Conservation (phyloP, 2,329 filamentous ascomycete genomes). For the Ascocoryne sarcoides region DNA sequence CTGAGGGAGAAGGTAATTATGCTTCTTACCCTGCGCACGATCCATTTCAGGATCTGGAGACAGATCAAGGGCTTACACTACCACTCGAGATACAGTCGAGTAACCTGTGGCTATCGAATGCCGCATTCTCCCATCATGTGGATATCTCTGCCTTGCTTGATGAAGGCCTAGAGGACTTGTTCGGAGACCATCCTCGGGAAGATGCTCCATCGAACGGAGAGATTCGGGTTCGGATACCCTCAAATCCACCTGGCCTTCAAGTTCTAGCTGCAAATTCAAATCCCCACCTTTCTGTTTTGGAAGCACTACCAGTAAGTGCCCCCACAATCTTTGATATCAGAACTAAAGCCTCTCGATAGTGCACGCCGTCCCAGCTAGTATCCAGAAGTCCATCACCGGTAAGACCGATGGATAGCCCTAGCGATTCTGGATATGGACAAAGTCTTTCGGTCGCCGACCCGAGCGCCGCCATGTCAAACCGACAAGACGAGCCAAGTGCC, state of each 20-base stretch:
- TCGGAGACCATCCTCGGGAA: conserved; percentile 5
- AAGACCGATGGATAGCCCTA: neutral
- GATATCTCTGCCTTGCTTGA: neutral
- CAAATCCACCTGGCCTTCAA: neutral
- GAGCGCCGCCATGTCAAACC: neutral
- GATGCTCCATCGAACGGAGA: neutral
- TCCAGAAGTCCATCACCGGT: neutral
- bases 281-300: neutral
- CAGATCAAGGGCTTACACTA: conserved; percentile 23
- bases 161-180: conserved; percentile 7
- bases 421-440: conserved; percentile 4
- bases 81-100: conserved; percentile 17
- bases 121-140: too few relatives aligned
- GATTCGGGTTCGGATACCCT: neutral
- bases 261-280: neutral
- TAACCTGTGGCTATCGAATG: conserved; percentile 7
- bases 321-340: neutral
- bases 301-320: neutral
- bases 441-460: neutral
- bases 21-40: conserved; percentile 14
- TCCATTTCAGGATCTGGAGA: conserved; percentile 6
- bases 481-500: too few relatives aligned
- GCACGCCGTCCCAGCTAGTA: too few relatives aligned
- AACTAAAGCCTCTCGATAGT: conserved; percentile 3
- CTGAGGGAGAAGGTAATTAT: conserved; percentile 21